Evolutionary conservation across 169 alveolate genomes (phyloP), one percentile per base, ranked within the genome.

Genomic region (Plasmodium gonderi): DNA sequence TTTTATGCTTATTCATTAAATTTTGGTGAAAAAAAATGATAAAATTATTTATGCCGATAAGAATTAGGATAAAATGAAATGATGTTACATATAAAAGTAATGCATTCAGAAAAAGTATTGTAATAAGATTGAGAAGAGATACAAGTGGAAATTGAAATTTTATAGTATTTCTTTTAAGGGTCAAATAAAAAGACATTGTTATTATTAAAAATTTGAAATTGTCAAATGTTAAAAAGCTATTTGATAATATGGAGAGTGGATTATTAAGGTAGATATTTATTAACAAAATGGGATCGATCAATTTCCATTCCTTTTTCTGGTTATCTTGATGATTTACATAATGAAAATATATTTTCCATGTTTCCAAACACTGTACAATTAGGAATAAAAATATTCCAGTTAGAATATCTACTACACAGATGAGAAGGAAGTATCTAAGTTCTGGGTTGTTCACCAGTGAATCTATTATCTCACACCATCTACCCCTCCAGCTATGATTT

Each of bases 1-100:
- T 74, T 29, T 85, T 47, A 76, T 47, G 40, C n/a, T 20, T 72
- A 29, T 14, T 49, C 26, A 68, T 20, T 36, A 74, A 6, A 49
- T 29, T 36, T 23, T 85, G 79, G 23, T 65, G 17, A 14, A 38
- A 31, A 36, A 0, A 74, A 31, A 85, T 60, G 65, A 85, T 45
- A 26, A 85, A 60, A 76, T 85, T 49, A 31, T 85, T 85, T 47
- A 85, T 51, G 17, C 92, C 92, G 23, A 85, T 85, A 36, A 85
- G 36, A 7, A 54, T 9, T 2, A 85, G 79, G 76, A 74, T 49
- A 60, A 85, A 85, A 60, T 85, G 92, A 85, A 85, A 85, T 1
- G 92, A 85, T n/a, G 92, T 31, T 11, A 74, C 29, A 51, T 85
- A 85, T 33, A 85, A 26, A 23, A 85, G 78, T 26, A 85, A 65